Base-by-base conservation (phyloP, 2,329 filamentous ascomycete species). In the Amphichorda felina region DNA sequence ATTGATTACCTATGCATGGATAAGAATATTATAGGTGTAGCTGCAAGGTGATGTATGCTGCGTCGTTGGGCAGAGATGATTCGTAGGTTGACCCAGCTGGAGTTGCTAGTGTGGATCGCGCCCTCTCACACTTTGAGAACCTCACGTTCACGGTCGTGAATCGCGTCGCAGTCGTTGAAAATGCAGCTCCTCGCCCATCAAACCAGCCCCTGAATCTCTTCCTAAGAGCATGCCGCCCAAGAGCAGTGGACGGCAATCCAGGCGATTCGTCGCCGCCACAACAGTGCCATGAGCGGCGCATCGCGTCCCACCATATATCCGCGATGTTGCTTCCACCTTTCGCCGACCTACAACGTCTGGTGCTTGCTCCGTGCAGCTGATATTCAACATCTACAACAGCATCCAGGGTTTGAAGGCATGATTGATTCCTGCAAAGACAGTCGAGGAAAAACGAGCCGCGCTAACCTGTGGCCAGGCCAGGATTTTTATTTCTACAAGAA, bases 401-500 rank as follows among this genome's bases (percentile, higher is more conserved):
- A 66, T 41, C 56, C 57, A 11, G 70, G 67, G 16, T 75, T 70
- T 46, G 61, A 69, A 59, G 70, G 75, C 75, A 47, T 26, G 54
- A 36, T 19, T 33, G 30, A n/a, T 8, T 37, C 13, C 21, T 18
- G 10, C 29, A 32, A 19, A 4, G n/a, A 9, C 4, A 25, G 3
- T 30, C 4, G 17, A 5, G 7, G 8, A 21, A 5, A 21, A 30
- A 17, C 13, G 7, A 16, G 18, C 24, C 4, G 35, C 9, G 25
- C 13, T 5, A 10, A 35, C 18, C n/a, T 8, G 21, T 27, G 8
- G 3, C 2, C 36, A 63, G 69, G 42, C 6, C 42, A 46, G 18
- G 60, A 68, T 42, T 61, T 79, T 24, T 79, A 67, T 50, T 86
- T 87, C 55, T 68, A 77, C 58, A 56, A 66, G 34, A 88, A 87